phyloP scores from a whole-genome alignment of 495 filamentous ascomycete species.

The Trichoderma orchidacearum region DNA sequence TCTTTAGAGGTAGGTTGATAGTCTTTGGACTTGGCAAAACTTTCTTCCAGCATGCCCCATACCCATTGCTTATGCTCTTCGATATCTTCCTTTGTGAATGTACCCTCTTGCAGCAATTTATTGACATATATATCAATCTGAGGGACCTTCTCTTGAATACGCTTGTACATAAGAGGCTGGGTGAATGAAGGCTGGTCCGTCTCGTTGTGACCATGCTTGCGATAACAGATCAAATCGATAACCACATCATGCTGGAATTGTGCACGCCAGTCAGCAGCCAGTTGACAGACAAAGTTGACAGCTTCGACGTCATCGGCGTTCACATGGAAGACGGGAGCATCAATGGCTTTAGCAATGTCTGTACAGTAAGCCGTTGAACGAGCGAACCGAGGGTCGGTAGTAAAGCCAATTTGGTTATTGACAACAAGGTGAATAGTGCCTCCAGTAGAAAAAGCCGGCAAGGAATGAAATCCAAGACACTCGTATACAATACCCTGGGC shows the following conservation, averaged over 20 bases:
- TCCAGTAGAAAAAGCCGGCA: slow-evolving; percentile 91
- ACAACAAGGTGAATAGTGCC: slow-evolving; percentile 95
- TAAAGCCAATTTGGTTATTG: slow-evolving; percentile 99
- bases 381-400: slow-evolving; percentile 94
- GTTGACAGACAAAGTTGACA: slow-evolving; percentile 93
- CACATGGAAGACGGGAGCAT: slow-evolving; percentile 97
- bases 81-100: slow-evolving; percentile 93
- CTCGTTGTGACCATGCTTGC: slow-evolving; percentile 98
- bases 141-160: slow-evolving; percentile 64
- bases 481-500: slow-evolving; percentile 96
- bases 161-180: slow-evolving; percentile 99
- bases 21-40: slow-evolving; percentile 91
- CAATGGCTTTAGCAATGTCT: slow-evolving; percentile 96
- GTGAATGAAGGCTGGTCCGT: slow-evolving; percentile 99
- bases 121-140: slow-evolving; percentile 81
- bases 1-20: slow-evolving; percentile 94
- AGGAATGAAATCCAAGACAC: slow-evolving; percentile 90
- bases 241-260: slow-evolving; percentile 96
- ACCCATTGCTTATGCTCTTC: slow-evolving; percentile 99
- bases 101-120: slow-evolving; percentile 75
- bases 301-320: slow-evolving; percentile 98
- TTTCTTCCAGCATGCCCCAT: slow-evolving; percentile 96
- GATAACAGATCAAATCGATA: slow-evolving; percentile 96
- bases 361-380: slow-evolving; percentile 98
- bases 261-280: slow-evolving; percentile 93